Evolutionary conservation across 2,329 filamentous ascomycete genomes (phyloP).

Genomic region (Diatrype stigma): DNA sequence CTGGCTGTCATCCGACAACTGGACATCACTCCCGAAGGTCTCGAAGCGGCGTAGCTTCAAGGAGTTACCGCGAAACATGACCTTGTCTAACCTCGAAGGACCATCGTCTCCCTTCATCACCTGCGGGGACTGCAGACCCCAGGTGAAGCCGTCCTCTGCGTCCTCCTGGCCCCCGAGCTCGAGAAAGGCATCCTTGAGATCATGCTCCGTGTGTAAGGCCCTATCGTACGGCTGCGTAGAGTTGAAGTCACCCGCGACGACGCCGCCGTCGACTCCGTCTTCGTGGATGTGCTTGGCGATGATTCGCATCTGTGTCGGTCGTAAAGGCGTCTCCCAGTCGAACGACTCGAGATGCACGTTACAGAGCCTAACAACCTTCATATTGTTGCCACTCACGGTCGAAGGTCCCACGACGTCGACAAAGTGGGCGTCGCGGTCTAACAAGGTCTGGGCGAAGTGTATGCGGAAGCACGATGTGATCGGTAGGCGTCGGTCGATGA

Average conservation of each 20-base stretch:
- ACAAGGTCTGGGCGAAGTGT: slow-evolving; percentile 42
- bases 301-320: slow-evolving; percentile 43
- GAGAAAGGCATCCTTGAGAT: slow-evolving; percentile 49
- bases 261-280: slow-evolving; percentile 31
- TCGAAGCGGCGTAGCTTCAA: slow-evolving; percentile 32
- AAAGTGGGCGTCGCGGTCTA: slow-evolving; percentile 52
- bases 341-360: slow-evolving; percentile 57
- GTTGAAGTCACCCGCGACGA: slow-evolving; percentile 54
- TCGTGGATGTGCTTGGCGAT: slow-evolving; percentile 40
- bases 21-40: slow-evolving; percentile 43
- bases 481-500: slow-evolving; percentile 43
- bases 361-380: slow-evolving; percentile 41
- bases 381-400: neutral
- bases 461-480: slow-evolving; percentile 46
- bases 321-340: slow-evolving; percentile 40
- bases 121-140: slow-evolving; percentile 50
- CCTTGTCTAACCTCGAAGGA: slow-evolving; percentile 49
- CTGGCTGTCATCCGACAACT: slow-evolving; percentile 32
- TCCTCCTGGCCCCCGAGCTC: slow-evolving; percentile 46
- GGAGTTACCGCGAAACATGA: slow-evolving; percentile 39
- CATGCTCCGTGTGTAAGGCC: slow-evolving; percentile 42
- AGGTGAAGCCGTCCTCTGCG: slow-evolving; percentile 49
- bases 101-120: slow-evolving; percentile 37
- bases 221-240: slow-evolving; percentile 52
- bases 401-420: slow-evolving; percentile 39